Base-by-base conservation (phyloP, 139 green algal genomes). In the Tetraselmis chui region DNA sequence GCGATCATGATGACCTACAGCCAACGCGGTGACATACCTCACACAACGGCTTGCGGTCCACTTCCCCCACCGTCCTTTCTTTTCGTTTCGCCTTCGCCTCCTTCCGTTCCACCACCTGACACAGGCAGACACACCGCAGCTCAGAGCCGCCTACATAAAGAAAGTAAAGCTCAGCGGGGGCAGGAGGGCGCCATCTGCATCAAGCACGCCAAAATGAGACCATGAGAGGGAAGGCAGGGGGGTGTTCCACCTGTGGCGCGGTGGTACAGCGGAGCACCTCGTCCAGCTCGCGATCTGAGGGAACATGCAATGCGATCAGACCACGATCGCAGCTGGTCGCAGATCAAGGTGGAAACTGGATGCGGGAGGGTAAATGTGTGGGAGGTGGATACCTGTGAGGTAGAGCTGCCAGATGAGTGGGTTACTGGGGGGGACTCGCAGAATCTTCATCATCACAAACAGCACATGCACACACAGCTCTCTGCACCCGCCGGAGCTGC, bases 371-470 rank as follows among this genome's bases (percentile, higher is more conserved):
- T 18, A 67, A 18, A 67, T 5, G 45, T 67, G 45, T 67, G 45
- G 45, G 45, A 18, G 45, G 45, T 5, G 45, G 11, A 18, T 67
- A 87, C 88, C 88, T 25, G 82, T 90, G 0, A 94, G 86, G 5
- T 87, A 91, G 23, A 91, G 86, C 83, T 94, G 91, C 91, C 91
- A 94, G 28, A 90, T 81, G 23, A 94, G 67, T 1, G 91, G 89
- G 85, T 92, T 94, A 76, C 76, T 83, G 22, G 81, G 31, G 1
- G 89, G 87, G 76, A 94, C 87, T 26, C 88, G 78, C 80, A 94
- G 83, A 27, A 94, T 87, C 81, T 91, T 91, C 74, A 89, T 31
- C 87, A 94, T 89, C 1, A 92, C 89, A 85, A 94, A 94, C 25
- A 93, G 76, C 1, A 88, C 85, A 84, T 94, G 91, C 22, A 87